A percentile compares a stretch with the other conserved stretches of the same genome.
These are phyloP conservation scores for Botrytis paeoniae DNA, from an alignment of 2,329 filamentous ascomycete genomes.

Conservation along the genomic window DNA sequence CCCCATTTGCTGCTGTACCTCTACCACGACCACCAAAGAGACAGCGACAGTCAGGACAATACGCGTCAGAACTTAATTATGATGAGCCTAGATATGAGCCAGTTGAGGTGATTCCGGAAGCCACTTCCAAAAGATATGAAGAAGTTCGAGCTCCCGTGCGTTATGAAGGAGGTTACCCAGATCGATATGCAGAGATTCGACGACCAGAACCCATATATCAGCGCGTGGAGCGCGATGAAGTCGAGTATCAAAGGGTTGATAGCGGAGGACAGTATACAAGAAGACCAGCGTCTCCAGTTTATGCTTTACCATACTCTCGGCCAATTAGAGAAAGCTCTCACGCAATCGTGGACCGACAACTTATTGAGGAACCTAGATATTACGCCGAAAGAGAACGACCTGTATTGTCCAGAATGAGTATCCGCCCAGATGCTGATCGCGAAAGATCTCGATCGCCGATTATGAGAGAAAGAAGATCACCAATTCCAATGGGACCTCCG, in stretches of 20 bases:
- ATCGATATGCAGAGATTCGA: slow-evolving; percentile 31
- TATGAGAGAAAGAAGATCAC: slow-evolving; percentile 44
- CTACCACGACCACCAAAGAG: slow-evolving; percentile 56
- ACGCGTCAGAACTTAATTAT: slow-evolving; percentile 43
- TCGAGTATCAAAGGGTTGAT: slow-evolving; percentile 27
- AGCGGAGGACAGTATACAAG: slow-evolving; percentile 28
- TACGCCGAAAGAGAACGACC: slow-evolving; percentile 42
- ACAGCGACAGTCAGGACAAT: slow-evolving; percentile 48
- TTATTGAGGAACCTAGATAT: slow-evolving; percentile 40
- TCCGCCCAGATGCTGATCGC: slow-evolving; percentile 49
- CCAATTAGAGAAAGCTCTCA: slow-evolving; percentile 32
- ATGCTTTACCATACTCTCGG: slow-evolving; percentile 32
- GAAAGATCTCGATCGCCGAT: slow-evolving; percentile 50
- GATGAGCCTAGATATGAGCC: slow-evolving; percentile 48
- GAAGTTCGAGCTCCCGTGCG: slow-evolving; percentile 25
- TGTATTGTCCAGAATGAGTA: slow-evolving; percentile 45
- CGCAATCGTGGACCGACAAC: slow-evolving; percentile 31
- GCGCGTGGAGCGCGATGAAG: slow-evolving; percentile 33
- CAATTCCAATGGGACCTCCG: slow-evolving; percentile 49
- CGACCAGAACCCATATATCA: slow-evolving; percentile 31
- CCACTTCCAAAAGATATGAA: slow-evolving; percentile 24
- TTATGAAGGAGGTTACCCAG: slow-evolving; percentile 28
- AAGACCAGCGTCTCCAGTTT: slow-evolving; percentile 33
- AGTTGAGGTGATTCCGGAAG: slow-evolving; percentile 25
- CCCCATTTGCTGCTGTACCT: slow-evolving; percentile 53